Conservation (phyloP, 225 moss, liverwort and hornwort genomes). For the Polytrichum commune region DNA sequence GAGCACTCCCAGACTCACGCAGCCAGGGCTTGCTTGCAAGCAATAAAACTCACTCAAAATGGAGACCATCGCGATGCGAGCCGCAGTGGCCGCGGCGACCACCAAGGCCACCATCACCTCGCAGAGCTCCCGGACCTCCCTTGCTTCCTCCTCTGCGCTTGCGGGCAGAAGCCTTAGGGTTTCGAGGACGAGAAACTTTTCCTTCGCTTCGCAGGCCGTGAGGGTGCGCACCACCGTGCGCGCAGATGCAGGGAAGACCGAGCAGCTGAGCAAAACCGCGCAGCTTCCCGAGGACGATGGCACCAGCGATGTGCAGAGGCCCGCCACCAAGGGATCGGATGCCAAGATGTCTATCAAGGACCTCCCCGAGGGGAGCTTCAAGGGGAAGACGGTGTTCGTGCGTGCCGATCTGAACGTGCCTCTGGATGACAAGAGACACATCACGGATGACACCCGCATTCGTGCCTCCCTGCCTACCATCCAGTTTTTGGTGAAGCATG, state of each 20-base stretch:
- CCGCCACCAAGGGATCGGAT: constrained; percentile 41
- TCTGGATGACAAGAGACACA: constrained; percentile 31
- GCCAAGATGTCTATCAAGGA: constrained; percentile 68
- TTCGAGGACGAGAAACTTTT: constrained; percentile 1
- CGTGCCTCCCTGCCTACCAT: constrained; percentile 86
- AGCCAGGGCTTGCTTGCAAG: no score
- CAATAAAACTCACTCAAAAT: constrained; percentile 4
- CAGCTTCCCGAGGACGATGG: constrained; percentile 52
- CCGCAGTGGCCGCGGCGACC: constrained; percentile 34
- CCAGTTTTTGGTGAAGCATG: constrained; percentile 50
- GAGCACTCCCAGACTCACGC: no score
- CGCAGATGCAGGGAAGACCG: constrained; percentile 50
- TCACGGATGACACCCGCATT: constrained; percentile 90
- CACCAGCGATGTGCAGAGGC: constrained; percentile 40
- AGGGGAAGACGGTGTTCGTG: constrained; percentile 81
- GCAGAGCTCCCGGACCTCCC: constrained; percentile 18
- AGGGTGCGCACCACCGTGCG: constrained; percentile 21
- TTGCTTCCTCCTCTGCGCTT: constrained; percentile 25
- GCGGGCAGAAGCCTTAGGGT: constrained; percentile 34
- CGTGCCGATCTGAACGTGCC: constrained; percentile 93
- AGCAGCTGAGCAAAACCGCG: constrained; percentile 65
- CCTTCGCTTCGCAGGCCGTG: background rate
- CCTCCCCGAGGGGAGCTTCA: constrained; percentile 42
- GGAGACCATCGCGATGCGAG: constrained; percentile 49
- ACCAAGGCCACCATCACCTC: constrained; percentile 17